Conservation (phyloP, 257 asterid species). For the Orobanche coerulescens region DNA sequence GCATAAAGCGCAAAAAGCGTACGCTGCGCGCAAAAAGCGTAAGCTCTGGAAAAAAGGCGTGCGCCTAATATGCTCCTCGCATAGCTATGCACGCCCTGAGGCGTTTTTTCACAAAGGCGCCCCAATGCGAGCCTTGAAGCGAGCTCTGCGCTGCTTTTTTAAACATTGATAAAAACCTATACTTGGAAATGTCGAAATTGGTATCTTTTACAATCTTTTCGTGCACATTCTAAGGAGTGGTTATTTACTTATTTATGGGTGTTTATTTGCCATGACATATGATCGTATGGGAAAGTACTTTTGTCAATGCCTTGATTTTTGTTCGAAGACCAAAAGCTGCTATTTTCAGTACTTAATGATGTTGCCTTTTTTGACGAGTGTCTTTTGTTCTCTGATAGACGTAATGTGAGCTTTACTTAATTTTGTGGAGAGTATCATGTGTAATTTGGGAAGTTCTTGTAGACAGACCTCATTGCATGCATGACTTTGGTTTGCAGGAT, state of each 20-base stretch:
- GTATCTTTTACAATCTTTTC: not conserved
- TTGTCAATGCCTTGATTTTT: not conserved
- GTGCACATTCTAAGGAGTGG: not conserved
- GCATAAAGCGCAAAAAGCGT: no score
- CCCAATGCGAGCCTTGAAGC: no score
- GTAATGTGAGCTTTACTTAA: not conserved
- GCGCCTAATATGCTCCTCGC: no score
- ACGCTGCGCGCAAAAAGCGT: no score
- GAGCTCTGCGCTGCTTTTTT: no score
- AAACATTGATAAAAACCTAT: not conserved
- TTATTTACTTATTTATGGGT: not conserved
- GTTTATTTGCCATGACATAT: not conserved
- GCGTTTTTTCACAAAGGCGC: no score
- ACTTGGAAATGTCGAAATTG: not conserved
- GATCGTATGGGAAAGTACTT: not conserved
- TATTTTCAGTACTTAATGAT: not conserved
- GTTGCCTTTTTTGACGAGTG: not conserved
- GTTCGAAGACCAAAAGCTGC: not conserved
- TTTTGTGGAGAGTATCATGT: conserved; percentile 9
- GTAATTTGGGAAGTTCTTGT: conserved; percentile 7
- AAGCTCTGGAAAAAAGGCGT: no score
- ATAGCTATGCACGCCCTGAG: no score
- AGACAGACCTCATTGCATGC: conserved; percentile 13
- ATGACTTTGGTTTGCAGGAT: conserved; percentile 52
- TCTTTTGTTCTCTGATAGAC: not conserved